Evolutionary conservation across 1,284 basidiomycete genomes (phyloP).

Genomic region (Ceratobasidium sp.): DNA sequence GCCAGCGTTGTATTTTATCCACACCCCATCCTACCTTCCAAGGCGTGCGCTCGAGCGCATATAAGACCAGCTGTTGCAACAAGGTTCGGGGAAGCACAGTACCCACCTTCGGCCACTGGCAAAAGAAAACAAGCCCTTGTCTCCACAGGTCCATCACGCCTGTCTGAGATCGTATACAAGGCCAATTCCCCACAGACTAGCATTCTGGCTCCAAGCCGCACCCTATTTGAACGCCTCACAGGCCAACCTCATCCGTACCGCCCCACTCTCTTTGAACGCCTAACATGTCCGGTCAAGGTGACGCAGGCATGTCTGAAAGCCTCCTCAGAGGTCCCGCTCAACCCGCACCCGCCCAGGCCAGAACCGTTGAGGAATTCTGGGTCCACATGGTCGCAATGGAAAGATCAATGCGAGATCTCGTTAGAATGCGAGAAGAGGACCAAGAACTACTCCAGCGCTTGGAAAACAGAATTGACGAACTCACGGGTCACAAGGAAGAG

Average conservation of each 20-base stretch:
- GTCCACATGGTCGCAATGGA: not conserved
- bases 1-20: conserved; percentile 7
- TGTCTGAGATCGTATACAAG: not conserved
- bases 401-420: not conserved
- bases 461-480: not conserved
- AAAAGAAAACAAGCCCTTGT: not conserved
- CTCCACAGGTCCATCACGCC: conserved; percentile 8
- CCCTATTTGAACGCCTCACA: conserved; percentile 5
- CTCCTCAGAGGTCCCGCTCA: not conserved
- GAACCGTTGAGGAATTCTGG: not conserved
- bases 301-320: too few species aligned
- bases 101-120: too few species aligned
- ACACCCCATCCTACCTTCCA: not conserved
- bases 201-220: not conserved
- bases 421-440: not conserved
- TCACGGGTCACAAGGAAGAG: not conserved
- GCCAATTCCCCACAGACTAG: not conserved
- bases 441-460: not conserved
- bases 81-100: too few species aligned
- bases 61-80: too few species aligned
- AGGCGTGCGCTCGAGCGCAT: not conserved
- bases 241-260: not conserved
- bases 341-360: not conserved
- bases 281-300: not conserved
- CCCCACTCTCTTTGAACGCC: not conserved